Percentiles rank a stretch among this genome's conserved stretches.
These are phyloP conservation scores for Linnemannia schmuckeri DNA, from an alignment of 192 early-diverging fungal genomes.

Conservation along the genomic window DNA sequence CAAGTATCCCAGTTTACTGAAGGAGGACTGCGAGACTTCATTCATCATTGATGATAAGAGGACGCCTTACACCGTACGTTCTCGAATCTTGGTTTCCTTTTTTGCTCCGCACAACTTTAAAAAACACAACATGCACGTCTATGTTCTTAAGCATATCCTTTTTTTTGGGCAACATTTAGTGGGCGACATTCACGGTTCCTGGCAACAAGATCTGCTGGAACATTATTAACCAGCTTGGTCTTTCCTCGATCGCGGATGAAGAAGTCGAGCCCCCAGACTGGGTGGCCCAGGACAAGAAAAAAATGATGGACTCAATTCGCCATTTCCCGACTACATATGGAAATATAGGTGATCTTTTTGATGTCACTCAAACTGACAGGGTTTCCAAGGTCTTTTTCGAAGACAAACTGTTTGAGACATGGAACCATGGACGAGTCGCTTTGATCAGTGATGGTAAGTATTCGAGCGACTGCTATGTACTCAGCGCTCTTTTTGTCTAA, in stretches of 20 bases:
- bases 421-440: background rate
- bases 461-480: background rate
- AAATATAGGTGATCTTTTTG: conserved; percentile 8
- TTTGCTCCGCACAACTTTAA: too few species aligned
- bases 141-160: too few species aligned
- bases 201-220: conserved; percentile 26
- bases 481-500: background rate
- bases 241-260: background rate
- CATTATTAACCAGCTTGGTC: conserved; percentile 2
- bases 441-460: conserved; percentile 8
- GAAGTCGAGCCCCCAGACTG: conserved; percentile 17
- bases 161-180: background rate
- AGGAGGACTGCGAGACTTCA: background rate
- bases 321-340: conserved; percentile 14
- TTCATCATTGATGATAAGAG: conserved; percentile 14
- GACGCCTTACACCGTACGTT: background rate
- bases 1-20: background rate
- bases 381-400: conserved; percentile 12
- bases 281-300: conserved; percentile 5
- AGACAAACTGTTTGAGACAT: background rate
- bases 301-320: conserved; percentile 6
- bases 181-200: conserved; percentile 9
- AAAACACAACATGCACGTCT: too few species aligned
- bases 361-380: background rate
- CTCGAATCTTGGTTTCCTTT: too few species aligned